Conservation (phyloP, 352 stramenopile genomes). For the Phytophthora hybrid region DNA sequence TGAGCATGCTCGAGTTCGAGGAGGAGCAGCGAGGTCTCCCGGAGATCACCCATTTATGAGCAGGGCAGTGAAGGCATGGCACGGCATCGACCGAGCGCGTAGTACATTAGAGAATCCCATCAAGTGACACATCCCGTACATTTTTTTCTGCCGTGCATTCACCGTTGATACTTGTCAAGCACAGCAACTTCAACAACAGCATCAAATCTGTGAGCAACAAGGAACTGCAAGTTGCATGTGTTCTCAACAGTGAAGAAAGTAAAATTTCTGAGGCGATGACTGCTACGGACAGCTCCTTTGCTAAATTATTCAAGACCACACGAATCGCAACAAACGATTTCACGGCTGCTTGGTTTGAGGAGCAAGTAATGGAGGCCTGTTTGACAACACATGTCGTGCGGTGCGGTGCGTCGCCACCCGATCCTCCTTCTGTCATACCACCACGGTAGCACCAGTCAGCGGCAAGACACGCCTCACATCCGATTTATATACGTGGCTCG, state of each 20-base stretch:
- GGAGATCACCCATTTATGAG: constrained; percentile 30
- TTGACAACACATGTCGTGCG: constrained; percentile 24
- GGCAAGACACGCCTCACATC: neutral
- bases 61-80: neutral
- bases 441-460: constrained; percentile 7
- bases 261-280: too few species aligned
- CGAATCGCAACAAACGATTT: neutral
- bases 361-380: neutral
- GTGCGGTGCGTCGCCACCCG: constrained; percentile 15
- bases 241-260: too few species aligned
- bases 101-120: constrained; percentile 34
- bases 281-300: too few species aligned
- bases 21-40: constrained; percentile 35
- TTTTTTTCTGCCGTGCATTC: constrained; percentile 1
- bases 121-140: constrained; percentile 26
- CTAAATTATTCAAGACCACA: neutral
- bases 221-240: constrained; percentile 2
- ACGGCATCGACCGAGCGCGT: neutral
- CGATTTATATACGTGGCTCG: neutral
- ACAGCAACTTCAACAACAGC: constrained; percentile 5
- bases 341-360: neutral
- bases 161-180: neutral
- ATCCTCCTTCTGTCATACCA: constrained; percentile 24
- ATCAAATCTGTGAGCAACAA: neutral
- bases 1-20: constrained; percentile 69